These are phyloP conservation scores for Tulasnella sp. DNA, from an alignment of 768 basidiomycete genomes.

Conservation along the genomic window DNA sequence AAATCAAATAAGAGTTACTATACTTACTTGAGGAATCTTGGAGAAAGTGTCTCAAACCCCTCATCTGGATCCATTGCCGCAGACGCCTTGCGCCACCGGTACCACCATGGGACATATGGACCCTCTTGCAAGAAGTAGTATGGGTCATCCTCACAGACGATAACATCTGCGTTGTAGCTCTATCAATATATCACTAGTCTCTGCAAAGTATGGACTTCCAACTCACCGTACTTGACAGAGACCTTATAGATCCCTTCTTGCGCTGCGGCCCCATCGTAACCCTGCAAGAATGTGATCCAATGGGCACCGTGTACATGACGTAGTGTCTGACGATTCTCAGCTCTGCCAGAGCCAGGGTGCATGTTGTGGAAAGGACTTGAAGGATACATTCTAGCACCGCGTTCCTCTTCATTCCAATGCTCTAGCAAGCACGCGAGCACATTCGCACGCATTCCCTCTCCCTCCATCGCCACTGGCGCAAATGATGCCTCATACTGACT, in stretches of 20 bases:
- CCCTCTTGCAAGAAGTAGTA: conserved; percentile 66
- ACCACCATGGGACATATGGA: conserved; percentile 37
- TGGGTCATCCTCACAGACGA: conserved; percentile 78
- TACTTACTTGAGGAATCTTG: conserved; percentile 45
- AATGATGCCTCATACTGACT: conserved; percentile 34
- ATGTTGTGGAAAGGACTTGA: not conserved
- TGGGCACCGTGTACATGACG: conserved; percentile 62
- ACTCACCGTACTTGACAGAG: conserved; percentile 63
- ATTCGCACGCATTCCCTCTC: conserved; percentile 53
- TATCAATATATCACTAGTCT: not conserved
- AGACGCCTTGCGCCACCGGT: conserved; percentile 22
- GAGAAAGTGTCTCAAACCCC: conserved; percentile 46
- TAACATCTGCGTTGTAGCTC: conserved; percentile 40
- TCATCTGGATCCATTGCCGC: conserved; percentile 31
- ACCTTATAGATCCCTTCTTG: conserved; percentile 71
- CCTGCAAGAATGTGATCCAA: conserved; percentile 81
- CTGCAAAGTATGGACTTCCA: not conserved
- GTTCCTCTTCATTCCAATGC: conserved; percentile 51
- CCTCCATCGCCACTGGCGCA: conserved; percentile 56
- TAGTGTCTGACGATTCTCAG: conserved; percentile 37
- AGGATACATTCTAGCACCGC: conserved; percentile 43
- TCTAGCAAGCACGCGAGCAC: conserved; percentile 47
- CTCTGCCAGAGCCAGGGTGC: not conserved
- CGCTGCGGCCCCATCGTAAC: conserved; percentile 48
- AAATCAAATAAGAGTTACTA: not conserved